phyloP scores from a whole-genome alignment of 257 asterid species.

The Prunella vulgaris region DNA sequence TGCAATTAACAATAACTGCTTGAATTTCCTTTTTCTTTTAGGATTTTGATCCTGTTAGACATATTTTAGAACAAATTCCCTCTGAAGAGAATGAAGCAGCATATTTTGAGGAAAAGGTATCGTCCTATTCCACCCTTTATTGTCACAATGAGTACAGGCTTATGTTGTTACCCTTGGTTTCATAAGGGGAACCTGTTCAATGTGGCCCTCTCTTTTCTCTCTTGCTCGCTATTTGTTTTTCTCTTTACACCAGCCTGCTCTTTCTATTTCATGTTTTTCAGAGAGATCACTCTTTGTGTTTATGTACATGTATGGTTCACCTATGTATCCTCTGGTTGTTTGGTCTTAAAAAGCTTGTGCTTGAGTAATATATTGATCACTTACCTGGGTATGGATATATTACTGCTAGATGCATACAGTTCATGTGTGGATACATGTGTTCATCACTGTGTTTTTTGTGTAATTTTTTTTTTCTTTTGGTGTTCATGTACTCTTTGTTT shows the following conservation, averaged over 20 bases:
- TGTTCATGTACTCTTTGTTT: neutral
- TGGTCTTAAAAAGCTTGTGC: neutral
- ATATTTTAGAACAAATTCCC: conserved; percentile 65
- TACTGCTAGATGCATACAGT: conserved; percentile 6
- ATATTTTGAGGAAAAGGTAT: conserved; percentile 88
- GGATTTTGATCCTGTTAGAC: conserved; percentile 90
- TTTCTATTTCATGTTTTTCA: neutral
- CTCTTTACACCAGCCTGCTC: neutral
- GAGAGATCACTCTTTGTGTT: conserved; percentile 2
- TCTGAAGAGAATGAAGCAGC: conserved; percentile 61
- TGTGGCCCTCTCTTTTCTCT: neutral
- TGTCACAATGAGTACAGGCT: neutral
- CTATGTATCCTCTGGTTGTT: conserved; percentile 12
- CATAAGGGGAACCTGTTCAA: neutral
- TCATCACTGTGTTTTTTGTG: neutral
- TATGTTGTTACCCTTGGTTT: conserved; percentile 14
- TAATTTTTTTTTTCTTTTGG: neutral
- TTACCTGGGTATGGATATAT: conserved; percentile 6
- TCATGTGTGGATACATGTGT: neutral
- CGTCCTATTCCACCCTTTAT: conserved; percentile 10
- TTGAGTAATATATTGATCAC: neutral
- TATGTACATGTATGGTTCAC: neutral
- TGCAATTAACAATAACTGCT: conserved; percentile 27
- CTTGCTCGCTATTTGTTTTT: neutral
- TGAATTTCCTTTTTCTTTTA: conserved; percentile 23